Evolutionary conservation across 139 green algal species (phyloP), one percentile per base, ranked within the genome.

Genomic region (Tetraselmis striata): DNA sequence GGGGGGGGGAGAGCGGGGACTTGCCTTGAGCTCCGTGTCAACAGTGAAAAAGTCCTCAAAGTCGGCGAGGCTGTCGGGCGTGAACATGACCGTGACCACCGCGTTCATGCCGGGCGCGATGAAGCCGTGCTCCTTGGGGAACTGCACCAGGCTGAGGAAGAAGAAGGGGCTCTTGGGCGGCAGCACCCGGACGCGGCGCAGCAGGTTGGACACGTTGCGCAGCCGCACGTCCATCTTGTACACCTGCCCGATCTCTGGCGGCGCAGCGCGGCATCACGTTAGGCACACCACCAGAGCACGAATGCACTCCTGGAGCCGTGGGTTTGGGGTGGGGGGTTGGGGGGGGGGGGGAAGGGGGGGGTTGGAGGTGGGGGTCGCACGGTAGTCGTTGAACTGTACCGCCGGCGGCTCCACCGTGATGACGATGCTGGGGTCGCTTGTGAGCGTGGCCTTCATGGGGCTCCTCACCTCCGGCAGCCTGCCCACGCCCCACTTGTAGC

Each of bases 11-110:
- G 45, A 67, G 45, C 11, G 18, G 45, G 11, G 45, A 67, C 45
- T 18, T 18, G 18, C 45, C 45, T 67, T 81, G 5, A 77, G 2
- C 25, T 86, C 84, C 27, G 87, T 92, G 78, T 92, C 85, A 11
- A 95, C 80, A 2, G 29, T 75, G 59, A 95, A 84, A 22, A 25
- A 58, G 81, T 95, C 91, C 30, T 90, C 84, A 77, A 92, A 94
- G 82, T 95, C 91, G 0, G 87, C 89, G 30, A 95, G 85, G 2
- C 83, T 91, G 85, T 94, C 89, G 22, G 92, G 92, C 0, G 25
- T 85, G 89, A 95, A 95, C 77, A 86, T 83, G 29, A 95, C 77
- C 22, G 80, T 87, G n/a, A 92, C 80, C 83, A 90, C 82, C 26
- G 59, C 82, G 77, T 81, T 67, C 84, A 88, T 86, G 31, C 84